These are phyloP conservation scores for Acanthamoeba culbertsoni DNA, from an alignment of 208 protist genomes.

Conservation along the genomic window DNA sequence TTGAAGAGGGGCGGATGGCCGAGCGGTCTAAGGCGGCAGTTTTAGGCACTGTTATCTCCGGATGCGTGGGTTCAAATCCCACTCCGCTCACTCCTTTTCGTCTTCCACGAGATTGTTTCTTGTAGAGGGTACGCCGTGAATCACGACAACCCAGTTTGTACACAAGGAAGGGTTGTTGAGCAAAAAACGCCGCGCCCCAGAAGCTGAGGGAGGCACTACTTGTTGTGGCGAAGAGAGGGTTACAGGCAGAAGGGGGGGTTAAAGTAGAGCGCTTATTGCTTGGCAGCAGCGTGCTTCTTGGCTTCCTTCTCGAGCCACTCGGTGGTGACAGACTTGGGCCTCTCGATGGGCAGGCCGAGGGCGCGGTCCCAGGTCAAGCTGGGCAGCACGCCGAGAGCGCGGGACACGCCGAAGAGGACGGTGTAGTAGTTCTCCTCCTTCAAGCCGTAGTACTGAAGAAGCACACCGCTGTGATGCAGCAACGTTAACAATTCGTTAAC, in stretches of 20 bases:
- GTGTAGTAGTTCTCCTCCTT: slow-evolving; percentile 96
- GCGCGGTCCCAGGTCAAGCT: slow-evolving; percentile 94
- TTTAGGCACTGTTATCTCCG: slow-evolving; percentile 44
- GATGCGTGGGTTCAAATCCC: slow-evolving; percentile 55
- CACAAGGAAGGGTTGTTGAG: neutral
- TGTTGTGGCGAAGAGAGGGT: neutral
- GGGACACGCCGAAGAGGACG: slow-evolving; percentile 96
- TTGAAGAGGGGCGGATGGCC: slow-evolving; percentile 7
- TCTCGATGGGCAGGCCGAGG: slow-evolving; percentile 93
- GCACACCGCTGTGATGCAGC: slow-evolving; percentile 68
- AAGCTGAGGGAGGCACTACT: no score
- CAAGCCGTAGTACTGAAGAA: slow-evolving; percentile 94
- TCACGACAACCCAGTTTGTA: no score
- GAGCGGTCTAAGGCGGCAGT: slow-evolving; percentile 41
- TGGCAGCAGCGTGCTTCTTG: slow-evolving; percentile 39
- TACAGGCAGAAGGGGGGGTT: neutral
- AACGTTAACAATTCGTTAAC: neutral
- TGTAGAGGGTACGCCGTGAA: no score
- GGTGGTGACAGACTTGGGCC: slow-evolving; percentile 94
- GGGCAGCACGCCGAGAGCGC: slow-evolving; percentile 93
- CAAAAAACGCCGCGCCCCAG: no score
- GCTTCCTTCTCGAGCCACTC: slow-evolving; percentile 78
- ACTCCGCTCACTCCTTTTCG: neutral
- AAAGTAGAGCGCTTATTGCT: neutral
- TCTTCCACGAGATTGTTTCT: neutral